Evolutionary conservation across 73 alveolate genomes (phyloP).

Genomic region (Stentor roeselii): DNA sequence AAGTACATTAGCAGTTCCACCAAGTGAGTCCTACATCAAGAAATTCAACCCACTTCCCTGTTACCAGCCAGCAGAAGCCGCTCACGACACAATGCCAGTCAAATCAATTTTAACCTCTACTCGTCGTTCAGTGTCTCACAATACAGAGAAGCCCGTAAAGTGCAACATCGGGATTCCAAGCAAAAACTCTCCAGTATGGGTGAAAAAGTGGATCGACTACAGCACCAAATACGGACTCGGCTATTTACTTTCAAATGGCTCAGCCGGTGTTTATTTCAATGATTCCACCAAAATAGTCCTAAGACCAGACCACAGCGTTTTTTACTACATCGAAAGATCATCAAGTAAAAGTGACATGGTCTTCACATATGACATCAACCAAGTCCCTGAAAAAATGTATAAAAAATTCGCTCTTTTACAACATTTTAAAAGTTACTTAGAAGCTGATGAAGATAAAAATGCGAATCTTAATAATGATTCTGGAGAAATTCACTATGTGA

Average conservation of each 20-base stretch:
- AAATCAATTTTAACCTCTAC: slow-evolving; percentile 46
- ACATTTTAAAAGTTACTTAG: slow-evolving; percentile 58
- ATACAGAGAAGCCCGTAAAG: slow-evolving; percentile 13
- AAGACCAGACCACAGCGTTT: slow-evolving; percentile 59
- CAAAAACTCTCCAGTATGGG: slow-evolving; percentile 53
- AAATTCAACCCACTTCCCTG: slow-evolving; percentile 5
- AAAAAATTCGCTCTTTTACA: slow-evolving; percentile 63
- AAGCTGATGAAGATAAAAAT: slow-evolving; percentile 41
- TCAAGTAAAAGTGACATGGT: slow-evolving; percentile 34
- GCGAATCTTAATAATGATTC: neutral
- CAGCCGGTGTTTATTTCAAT: slow-evolving; percentile 83
- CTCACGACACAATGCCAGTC: neutral
- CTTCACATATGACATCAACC: slow-evolving; percentile 39
- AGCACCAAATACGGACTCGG: slow-evolving; percentile 86
- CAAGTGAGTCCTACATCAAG: neutral
- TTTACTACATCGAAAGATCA: slow-evolving; percentile 67
- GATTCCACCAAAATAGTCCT: slow-evolving; percentile 73
- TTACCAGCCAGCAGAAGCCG: neutral
- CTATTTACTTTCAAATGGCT: slow-evolving; percentile 68
- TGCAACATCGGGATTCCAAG: neutral
- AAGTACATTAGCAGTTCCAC: slow-evolving; percentile 33
- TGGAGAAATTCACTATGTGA: slow-evolving; percentile 49
- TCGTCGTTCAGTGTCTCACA: slow-evolving; percentile 27
- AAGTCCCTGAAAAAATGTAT: slow-evolving; percentile 44
- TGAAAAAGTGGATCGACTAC: slow-evolving; percentile 83